A percentile compares a stretch with the other conserved stretches of the same genome.
These are phyloP conservation scores for Poa pratensis DNA, from an alignment of 176 grass and related monocot genomes.

Conservation along the genomic window DNA sequence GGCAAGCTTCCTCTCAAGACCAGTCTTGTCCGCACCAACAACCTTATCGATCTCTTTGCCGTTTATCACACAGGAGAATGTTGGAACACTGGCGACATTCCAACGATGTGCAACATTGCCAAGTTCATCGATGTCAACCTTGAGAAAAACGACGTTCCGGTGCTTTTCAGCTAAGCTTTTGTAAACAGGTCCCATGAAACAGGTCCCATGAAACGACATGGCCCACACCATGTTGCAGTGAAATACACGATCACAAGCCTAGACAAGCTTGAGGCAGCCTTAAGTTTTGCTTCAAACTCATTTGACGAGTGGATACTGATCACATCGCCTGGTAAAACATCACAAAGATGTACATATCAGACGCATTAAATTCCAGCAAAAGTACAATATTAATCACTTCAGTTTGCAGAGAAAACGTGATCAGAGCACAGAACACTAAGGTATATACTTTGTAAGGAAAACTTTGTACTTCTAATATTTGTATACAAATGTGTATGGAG, in stretches of 20 bases:
- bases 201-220: conserved; percentile 68
- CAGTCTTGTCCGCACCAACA: conserved; percentile 62
- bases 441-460: conserved; percentile 10
- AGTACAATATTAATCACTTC: not conserved
- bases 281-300: conserved; percentile 55
- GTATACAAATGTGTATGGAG: not conserved
- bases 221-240: conserved; percentile 75
- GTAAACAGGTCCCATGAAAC: conserved; percentile 68
- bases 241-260: conserved; percentile 69
- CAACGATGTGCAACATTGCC: conserved; percentile 51
- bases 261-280: conserved; percentile 45
- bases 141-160: conserved; percentile 60
- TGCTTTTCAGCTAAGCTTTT: conserved; percentile 66
- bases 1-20: conserved; percentile 58
- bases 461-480: not conserved
- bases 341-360: conserved; percentile 8
- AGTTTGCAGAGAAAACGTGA: conserved; percentile 20
- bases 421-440: conserved; percentile 7
- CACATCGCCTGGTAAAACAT: conserved; percentile 51
- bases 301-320: conserved; percentile 54
- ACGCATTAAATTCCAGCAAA: not conserved
- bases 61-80: conserved; percentile 73
- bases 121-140: conserved; percentile 70
- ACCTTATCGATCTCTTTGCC: conserved; percentile 69
- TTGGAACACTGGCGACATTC: conserved; percentile 67